Conservation (phyloP, 805 yeast genomes). For the Metschnikowia matae region DNA sequence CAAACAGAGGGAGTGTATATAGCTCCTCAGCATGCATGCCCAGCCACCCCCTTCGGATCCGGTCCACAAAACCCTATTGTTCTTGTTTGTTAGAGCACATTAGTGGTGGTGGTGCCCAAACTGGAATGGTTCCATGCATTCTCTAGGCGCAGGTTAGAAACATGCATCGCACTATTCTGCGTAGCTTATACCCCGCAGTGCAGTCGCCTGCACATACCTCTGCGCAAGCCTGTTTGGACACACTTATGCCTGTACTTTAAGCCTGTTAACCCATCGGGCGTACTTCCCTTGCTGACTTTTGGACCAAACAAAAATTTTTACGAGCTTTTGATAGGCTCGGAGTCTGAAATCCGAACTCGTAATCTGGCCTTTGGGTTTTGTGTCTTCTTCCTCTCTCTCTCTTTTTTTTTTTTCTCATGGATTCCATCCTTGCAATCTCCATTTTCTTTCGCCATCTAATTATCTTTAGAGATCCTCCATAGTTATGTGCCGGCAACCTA, state of each 20-base stretch:
- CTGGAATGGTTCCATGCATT: not conserved
- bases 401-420: too few species aligned
- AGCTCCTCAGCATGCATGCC: too few species aligned
- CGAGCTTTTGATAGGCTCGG: not conserved
- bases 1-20: too few species aligned
- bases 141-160: not conserved
- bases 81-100: too few species aligned
- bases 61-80: too few species aligned
- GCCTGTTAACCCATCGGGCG: not conserved
- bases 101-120: not conserved
- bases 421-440: too few species aligned
- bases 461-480: too few species aligned
- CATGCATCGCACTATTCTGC: not conserved
- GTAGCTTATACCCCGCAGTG: not conserved
- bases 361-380: too few species aligned
- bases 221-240: not conserved
- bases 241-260: not conserved
- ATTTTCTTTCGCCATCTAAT: too few species aligned
- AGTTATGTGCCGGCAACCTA: not conserved
- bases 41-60: too few species aligned
- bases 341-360: not conserved
- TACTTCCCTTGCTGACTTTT: not conserved
- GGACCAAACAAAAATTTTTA: not conserved
- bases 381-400: too few species aligned
- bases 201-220: not conserved